phyloP scores from a whole-genome alignment of 2,329 filamentous ascomycete species.

The Clarireedia monteithiana region DNA sequence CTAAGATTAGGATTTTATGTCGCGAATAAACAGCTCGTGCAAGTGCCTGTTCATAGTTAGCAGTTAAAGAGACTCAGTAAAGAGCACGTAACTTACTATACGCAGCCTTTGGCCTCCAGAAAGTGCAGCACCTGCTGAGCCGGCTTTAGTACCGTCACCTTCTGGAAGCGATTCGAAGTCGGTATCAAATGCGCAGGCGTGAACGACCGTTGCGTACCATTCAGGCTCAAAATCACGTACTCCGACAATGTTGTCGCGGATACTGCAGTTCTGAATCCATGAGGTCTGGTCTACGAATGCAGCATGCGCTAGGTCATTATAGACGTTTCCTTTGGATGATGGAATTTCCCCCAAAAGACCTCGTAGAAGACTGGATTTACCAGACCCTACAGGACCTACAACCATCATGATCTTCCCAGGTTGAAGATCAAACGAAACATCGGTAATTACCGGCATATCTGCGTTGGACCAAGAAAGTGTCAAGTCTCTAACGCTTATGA shows the following conservation, averaged over 20 bases:
- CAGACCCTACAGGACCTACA: conserved; percentile 28
- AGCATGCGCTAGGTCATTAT: conserved; percentile 15
- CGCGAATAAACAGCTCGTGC: conserved; percentile 41
- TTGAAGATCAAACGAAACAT: conserved; percentile 15
- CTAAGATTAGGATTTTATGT: conserved; percentile 21
- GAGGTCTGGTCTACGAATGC: conserved; percentile 39
- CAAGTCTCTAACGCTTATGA: conserved; percentile 19
- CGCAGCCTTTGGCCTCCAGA: conserved; percentile 39
- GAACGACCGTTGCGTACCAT: conserved; percentile 58
- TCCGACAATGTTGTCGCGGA: conserved; percentile 36
- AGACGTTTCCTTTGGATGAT: conserved; percentile 21
- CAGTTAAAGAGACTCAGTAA: neutral
- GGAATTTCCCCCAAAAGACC: conserved; percentile 26
- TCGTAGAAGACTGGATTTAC: conserved; percentile 27
- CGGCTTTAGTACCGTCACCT: conserved; percentile 38
- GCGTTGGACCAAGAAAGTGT: conserved; percentile 18
- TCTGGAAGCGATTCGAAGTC: conserved; percentile 55
- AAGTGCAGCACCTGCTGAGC: neutral
- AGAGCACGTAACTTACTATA: conserved; percentile 46
- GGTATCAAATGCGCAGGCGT: conserved; percentile 54
- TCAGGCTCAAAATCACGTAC: conserved; percentile 36
- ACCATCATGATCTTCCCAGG: conserved; percentile 21
- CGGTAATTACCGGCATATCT: conserved; percentile 10
- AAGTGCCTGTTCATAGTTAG: conserved; percentile 36
- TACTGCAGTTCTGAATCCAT: conserved; percentile 37